A percentile compares a stretch with the other conserved stretches of the same genome.
phyloP scores from a whole-genome alignment of 2,329 filamentous ascomycete genomes.

The Alternaria gansuensis region DNA sequence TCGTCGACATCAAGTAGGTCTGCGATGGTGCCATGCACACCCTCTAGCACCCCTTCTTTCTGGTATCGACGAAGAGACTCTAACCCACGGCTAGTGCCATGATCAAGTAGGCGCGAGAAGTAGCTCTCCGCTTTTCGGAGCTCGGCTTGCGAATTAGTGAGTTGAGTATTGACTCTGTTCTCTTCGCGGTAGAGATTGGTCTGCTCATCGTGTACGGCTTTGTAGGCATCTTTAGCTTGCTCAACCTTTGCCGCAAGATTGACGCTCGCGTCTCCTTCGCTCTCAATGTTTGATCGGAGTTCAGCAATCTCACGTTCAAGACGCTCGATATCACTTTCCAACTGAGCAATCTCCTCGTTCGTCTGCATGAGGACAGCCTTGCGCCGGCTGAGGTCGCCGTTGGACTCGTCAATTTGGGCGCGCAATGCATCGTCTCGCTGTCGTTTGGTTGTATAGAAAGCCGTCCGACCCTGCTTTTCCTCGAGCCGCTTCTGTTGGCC shows the following conservation, averaged over 20 bases:
- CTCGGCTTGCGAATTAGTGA: constrained; percentile 78
- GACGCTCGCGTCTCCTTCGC: constrained; percentile 77
- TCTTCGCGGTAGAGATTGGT: constrained; percentile 90
- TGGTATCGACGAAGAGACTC: constrained; percentile 87
- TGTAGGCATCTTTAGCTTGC: constrained; percentile 77
- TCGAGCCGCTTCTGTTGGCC: constrained; percentile 80
- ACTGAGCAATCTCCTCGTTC: constrained; percentile 78
- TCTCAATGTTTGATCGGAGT: constrained; percentile 77
- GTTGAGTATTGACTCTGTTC: constrained; percentile 81
- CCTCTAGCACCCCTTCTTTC: constrained; percentile 78
- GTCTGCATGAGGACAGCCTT: constrained; percentile 87
- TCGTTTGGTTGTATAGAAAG: constrained; percentile 85
- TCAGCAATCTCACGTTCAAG: constrained; percentile 77
- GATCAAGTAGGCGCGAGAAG: constrained; percentile 86
- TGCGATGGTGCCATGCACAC: constrained; percentile 90
- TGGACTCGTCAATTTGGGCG: constrained; percentile 81
- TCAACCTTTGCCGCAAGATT: constrained; percentile 77
- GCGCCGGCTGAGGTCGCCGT: constrained; percentile 77
- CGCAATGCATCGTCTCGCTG: constrained; percentile 87
- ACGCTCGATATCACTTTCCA: constrained; percentile 74
- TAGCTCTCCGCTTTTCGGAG: constrained; percentile 78
- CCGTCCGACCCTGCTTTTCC: constrained; percentile 88
- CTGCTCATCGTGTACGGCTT: constrained; percentile 83
- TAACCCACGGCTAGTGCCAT: constrained; percentile 83
- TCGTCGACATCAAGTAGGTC: constrained; percentile 91